Evolutionary conservation across 225 moss, liverwort and hornwort species (phyloP).

Genomic region (Anthoceros angustus): DNA sequence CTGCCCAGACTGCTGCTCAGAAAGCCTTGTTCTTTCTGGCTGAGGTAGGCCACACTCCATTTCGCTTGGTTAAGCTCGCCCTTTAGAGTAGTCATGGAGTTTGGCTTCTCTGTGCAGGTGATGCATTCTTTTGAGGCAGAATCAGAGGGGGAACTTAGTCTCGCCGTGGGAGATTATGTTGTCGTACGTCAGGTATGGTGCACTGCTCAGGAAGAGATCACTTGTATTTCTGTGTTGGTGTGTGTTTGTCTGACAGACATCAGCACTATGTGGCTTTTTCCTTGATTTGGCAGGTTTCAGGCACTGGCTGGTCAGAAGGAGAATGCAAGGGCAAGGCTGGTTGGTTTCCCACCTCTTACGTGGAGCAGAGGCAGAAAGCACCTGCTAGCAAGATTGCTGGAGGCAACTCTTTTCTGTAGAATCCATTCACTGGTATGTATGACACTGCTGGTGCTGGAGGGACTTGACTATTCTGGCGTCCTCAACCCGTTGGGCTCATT

Average conservation of each 20-base stretch:
- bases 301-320: constrained; percentile 44
- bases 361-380: constrained; percentile 31
- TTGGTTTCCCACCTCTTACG: constrained; percentile 34
- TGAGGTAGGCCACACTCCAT: constrained; percentile 37
- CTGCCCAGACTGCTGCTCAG: constrained; percentile 34
- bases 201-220: not conserved
- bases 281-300: constrained; percentile 20
- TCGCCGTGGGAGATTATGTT: constrained; percentile 30
- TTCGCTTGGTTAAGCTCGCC: not conserved
- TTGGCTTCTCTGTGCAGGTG: constrained; percentile 14
- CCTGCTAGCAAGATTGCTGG: constrained; percentile 33
- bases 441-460: too few species aligned
- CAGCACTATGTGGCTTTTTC: not conserved
- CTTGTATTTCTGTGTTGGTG: not conserved
- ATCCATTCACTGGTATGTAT: not conserved
- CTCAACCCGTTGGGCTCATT: too few species aligned
- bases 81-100: not conserved
- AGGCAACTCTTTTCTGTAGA: not conserved
- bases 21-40: constrained; percentile 88
- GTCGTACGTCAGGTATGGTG: constrained; percentile 33
- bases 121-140: constrained; percentile 40
- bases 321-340: constrained; percentile 40
- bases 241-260: not conserved
- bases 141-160: constrained; percentile 35
- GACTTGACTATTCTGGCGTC: too few species aligned